Percentiles rank a stretch among this genome's conserved stretches.
Evolutionary conservation across 139 green algal genomes (phyloP).

Genomic region (Closterium sp.): DNA sequence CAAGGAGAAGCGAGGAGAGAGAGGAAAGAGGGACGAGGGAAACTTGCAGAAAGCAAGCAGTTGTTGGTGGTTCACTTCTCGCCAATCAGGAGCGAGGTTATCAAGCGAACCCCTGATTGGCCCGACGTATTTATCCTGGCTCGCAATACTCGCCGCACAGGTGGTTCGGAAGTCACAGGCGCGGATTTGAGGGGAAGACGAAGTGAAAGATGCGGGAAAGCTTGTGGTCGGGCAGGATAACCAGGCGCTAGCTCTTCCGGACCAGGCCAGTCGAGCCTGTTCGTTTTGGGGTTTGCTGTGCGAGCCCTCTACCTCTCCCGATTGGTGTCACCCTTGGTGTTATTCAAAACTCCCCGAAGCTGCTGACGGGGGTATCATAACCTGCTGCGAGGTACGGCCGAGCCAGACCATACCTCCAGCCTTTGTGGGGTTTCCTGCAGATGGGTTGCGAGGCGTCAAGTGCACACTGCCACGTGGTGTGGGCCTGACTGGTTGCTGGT

Average conservation of each 20-base stretch:
- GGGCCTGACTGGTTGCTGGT: background rate
- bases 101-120: background rate
- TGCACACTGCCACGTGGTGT: background rate
- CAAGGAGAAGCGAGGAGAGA: background rate
- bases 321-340: too few relatives aligned
- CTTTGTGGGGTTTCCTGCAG: background rate
- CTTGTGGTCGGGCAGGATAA: background rate
- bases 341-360: too few relatives aligned
- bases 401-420: background rate
- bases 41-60: background rate
- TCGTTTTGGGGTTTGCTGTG: too few relatives aligned
- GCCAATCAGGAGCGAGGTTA: background rate
- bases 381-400: background rate
- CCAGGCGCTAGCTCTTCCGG: too few relatives aligned
- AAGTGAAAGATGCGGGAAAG: background rate
- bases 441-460: background rate
- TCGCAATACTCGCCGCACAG: too few relatives aligned
- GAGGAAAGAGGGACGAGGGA: background rate
- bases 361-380: background rate
- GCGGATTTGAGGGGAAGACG: background rate
- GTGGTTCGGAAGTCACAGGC: too few relatives aligned
- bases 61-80: background rate
- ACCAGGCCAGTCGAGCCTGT: too few relatives aligned
- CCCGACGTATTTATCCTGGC: background rate
- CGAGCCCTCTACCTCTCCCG: too few relatives aligned